Percentiles rank a stretch among this genome's conserved stretches.
phyloP scores from a whole-genome alignment of 2,329 filamentous ascomycete genomes.

The Cordyceps tenuipes region DNA sequence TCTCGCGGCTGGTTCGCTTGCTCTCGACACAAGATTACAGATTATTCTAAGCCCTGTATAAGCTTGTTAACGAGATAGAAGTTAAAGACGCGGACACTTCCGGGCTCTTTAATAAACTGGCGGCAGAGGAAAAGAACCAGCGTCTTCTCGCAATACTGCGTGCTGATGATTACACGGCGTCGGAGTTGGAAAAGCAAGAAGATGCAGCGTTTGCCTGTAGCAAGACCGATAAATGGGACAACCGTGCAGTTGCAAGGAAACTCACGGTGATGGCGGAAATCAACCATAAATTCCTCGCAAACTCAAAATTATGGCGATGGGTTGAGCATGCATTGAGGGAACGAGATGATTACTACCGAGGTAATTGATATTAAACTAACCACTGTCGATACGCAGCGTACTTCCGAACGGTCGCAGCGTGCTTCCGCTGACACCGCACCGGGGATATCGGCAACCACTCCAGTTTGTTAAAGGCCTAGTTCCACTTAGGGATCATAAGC shows the following conservation, averaged over 20 bases:
- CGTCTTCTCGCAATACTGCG: constrained; percentile 11
- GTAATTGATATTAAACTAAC: too few relatives aligned
- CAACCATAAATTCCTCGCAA: neutral
- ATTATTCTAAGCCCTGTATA: constrained; percentile 13
- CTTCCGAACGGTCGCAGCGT: too few relatives aligned
- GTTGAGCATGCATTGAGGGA: neutral
- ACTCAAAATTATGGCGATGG: constrained; percentile 1
- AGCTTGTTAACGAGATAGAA: constrained; percentile 7
- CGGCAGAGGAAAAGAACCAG: constrained; percentile 5
- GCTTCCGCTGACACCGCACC: too few relatives aligned
- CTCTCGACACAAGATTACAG: constrained; percentile 15
- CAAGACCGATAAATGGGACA: neutral
- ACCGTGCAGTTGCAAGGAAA: constrained; percentile 1
- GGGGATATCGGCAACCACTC: too few relatives aligned
- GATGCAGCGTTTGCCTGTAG: neutral
- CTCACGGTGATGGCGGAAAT: constrained; percentile 3
- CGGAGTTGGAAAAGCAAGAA: constrained; percentile 2
- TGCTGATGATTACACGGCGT: constrained; percentile 12
- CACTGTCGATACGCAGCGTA: too few relatives aligned
- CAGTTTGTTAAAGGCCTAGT: too few relatives aligned
- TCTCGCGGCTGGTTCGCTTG: constrained; percentile 14
- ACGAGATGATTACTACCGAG: too few relatives aligned
- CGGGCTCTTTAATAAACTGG: constrained; percentile 12
- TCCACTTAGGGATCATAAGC: too few relatives aligned
- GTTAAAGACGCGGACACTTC: constrained; percentile 2